Evolutionary conservation across 371 early-diverging fungal genomes (phyloP).

Genomic region (Mucor plumbeus): DNA sequence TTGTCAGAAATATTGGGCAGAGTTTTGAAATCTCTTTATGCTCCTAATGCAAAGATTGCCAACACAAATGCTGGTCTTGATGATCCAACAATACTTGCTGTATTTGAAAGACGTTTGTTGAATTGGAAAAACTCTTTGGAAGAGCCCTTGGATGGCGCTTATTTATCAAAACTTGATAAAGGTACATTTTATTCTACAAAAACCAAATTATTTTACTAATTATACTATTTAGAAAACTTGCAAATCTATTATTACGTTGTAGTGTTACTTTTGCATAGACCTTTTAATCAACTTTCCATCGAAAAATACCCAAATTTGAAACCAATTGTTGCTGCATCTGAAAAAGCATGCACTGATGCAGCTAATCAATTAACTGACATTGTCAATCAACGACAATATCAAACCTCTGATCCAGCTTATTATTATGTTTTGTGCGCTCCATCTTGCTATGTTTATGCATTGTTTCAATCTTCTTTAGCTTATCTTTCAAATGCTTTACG

Average conservation of each 20-base stretch:
- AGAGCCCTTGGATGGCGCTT: constrained; percentile 24
- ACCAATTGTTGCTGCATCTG: constrained; percentile 33
- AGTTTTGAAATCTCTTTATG: constrained; percentile 46
- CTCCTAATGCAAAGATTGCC: constrained; percentile 47
- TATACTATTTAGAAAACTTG: constrained; percentile 37
- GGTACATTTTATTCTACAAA: constrained; percentile 18
- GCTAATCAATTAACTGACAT: constrained; percentile 30
- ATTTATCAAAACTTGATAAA: constrained; percentile 39
- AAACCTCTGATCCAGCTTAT: constrained; percentile 27
- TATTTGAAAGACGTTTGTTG: constrained; percentile 44
- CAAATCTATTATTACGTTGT: constrained; percentile 57
- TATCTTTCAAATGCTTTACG: constrained; percentile 38
- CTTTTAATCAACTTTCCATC: constrained; percentile 40
- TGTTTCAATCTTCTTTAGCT: constrained; percentile 50
- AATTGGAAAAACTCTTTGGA: constrained; percentile 41
- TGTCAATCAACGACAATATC: constrained; percentile 28
- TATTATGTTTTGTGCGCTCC: constrained; percentile 39
- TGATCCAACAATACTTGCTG: constrained; percentile 48
- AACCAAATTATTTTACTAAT: constrained; percentile 1
- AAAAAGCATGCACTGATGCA: constrained; percentile 35
- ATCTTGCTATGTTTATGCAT: constrained; percentile 52
- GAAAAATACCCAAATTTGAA: constrained; percentile 9
- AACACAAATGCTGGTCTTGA: constrained; percentile 47
- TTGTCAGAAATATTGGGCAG: constrained; percentile 54
- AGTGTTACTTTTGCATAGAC: constrained; percentile 59